Conservation (phyloP, 2,329 filamentous ascomycete species). For the Cercospora janseana region DNA sequence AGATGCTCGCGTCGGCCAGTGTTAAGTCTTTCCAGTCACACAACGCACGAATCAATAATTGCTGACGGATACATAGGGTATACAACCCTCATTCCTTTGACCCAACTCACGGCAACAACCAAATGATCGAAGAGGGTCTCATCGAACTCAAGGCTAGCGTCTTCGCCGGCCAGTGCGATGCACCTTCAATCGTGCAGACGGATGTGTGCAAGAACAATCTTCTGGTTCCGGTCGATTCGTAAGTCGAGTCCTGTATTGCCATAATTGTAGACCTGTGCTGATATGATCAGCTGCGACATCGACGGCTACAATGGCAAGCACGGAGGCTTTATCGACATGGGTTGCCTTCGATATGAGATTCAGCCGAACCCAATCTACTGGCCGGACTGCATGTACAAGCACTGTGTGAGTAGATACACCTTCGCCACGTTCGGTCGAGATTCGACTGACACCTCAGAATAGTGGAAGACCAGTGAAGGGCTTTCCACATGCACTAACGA, state of each 20-base stretch:
- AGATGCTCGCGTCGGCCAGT: neutral
- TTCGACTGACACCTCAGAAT: no score
- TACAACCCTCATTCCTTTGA: no score
- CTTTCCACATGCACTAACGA: no score
- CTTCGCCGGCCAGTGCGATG: conserved; percentile 1
- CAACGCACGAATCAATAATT: no score
- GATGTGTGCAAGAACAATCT: conserved; percentile 8
- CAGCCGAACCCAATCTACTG: conserved; percentile 18
- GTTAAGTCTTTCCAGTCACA: conserved; percentile 4
- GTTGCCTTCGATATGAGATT: conserved; percentile 18
- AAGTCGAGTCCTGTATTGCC: neutral
- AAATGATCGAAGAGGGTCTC: no score
- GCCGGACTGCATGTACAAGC: conserved; percentile 11
- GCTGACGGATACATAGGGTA: no score
- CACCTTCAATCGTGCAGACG: neutral
- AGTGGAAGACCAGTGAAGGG: no score
- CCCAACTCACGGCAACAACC: no score
- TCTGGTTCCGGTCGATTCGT: conserved; percentile 10
- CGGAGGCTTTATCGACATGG: conserved; percentile 13
- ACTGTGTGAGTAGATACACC: conserved; percentile 6
- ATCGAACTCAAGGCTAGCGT: conserved; percentile 10
- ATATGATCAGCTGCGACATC: conserved; percentile 11
- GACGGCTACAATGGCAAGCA: conserved; percentile 14
- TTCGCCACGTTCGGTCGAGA: no score
- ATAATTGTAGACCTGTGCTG: no score